phyloP scores from a whole-genome alignment of 306 rosid species.

The Morella rubra region DNA sequence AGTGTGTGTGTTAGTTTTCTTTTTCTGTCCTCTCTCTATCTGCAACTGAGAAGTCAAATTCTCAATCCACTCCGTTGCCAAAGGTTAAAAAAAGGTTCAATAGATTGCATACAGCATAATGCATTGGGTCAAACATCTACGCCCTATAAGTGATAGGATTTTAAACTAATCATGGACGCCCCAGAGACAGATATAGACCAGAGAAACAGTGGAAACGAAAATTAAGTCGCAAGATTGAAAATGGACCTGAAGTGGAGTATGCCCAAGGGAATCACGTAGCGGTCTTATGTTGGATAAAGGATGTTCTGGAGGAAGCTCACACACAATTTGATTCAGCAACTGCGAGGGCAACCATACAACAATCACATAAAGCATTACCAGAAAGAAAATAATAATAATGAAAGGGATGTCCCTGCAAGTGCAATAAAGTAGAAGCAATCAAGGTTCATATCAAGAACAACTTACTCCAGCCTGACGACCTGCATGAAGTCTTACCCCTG shows the following conservation, averaged over 20 bases:
- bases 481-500: constrained; percentile 97
- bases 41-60: not conserved
- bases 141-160: not conserved
- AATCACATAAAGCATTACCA: constrained; percentile 17
- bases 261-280: constrained; percentile 92
- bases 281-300: constrained; percentile 74
- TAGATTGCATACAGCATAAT: not conserved
- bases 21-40: too few relatives aligned
- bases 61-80: not conserved
- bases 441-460: constrained; percentile 10
- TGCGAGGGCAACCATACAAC: constrained; percentile 38
- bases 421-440: constrained; percentile 1
- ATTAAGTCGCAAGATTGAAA: constrained; percentile 15
- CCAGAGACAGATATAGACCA: not conserved
- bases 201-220: constrained; percentile 16
- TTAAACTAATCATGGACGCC: not conserved
- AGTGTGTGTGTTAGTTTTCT: not conserved
- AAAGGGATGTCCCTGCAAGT: constrained; percentile 5
- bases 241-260: constrained; percentile 89
- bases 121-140: not conserved
- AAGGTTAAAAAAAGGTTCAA: not conserved
- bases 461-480: constrained; percentile 96
- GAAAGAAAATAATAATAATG: constrained; percentile 12
- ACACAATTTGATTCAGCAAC: constrained; percentile 95
- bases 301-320: constrained; percentile 89